Base-by-base conservation (phyloP, 306 rosid genomes). In the Comarum palustre region DNA sequence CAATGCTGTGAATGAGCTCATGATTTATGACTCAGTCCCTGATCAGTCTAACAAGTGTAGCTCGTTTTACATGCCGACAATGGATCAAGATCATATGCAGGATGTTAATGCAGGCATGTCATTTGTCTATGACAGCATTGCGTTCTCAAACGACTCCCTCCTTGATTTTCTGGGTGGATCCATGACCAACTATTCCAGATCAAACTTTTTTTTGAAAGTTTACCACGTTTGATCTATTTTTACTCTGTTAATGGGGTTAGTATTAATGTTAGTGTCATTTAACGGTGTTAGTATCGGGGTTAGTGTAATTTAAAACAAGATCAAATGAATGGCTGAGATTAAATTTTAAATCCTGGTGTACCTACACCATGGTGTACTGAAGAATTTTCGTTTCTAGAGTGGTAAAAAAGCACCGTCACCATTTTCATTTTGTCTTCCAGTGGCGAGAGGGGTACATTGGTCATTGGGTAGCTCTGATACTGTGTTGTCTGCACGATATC, bases 121-220 rank as follows among this genome's bases (percentile, higher is more conserved):
- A 0, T 93, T 91, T 62, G 84, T 93, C 71, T 93, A 93, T 38
- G 98, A 93, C 66, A 89, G 93, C 4, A 79, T 81, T 29, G 72
- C 79, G 29, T 73, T 86, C 76, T 88, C 92, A 64, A 83, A 90
- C 32, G 96, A 91, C 66, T 86, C 92, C 0, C 88, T 90, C 27
- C 85, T 93, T 55, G 98, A 93, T 69, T 93, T 93, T 72, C 77
- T 86, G 89, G 91, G 90, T 42, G 94, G 96, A 77, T 86, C 97
- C 16, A 78, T 85, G 90, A 90, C 90, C 64, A 58, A 79, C 76
- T 86, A 81, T 55, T 81, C 97, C 36, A 93, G 85, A 73, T 82
- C 84, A 60, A 65, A 65, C 57, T n/a, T n/a, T n/a, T n/a, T n/a
- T n/a, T n/a, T n/a, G n/a, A n/a, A n/a, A n/a, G n/a, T n/a, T n/a